These are phyloP conservation scores for Ceratocystis alfenasii DNA, from an alignment of 2,329 filamentous ascomycete genomes.

Conservation along the genomic window DNA sequence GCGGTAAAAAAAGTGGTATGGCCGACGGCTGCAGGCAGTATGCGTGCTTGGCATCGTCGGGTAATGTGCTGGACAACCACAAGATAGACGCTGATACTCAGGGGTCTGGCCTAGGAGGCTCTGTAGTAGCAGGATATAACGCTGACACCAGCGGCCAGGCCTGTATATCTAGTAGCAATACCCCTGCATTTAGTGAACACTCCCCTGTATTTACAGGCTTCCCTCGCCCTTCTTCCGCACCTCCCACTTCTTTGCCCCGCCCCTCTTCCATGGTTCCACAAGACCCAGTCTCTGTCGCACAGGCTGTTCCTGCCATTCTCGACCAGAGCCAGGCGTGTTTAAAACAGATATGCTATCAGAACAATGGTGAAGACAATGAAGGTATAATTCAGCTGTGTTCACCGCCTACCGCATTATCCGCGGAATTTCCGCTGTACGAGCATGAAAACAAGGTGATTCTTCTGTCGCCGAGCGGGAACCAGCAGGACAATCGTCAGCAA, in stretches of 20 bases:
- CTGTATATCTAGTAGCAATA: not conserved
- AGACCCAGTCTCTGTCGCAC: constrained; percentile 11
- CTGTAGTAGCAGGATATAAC: no score
- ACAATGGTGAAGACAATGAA: not conserved
- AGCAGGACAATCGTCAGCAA: not conserved
- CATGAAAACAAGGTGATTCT: not conserved
- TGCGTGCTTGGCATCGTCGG: not conserved
- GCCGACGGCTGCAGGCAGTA: constrained; percentile 1
- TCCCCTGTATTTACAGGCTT: not conserved
- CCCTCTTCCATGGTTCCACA: not conserved
- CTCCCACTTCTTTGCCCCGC: not conserved
- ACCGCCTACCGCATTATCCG: not conserved
- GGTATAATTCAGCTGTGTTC: not conserved
- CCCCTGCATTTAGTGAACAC: not conserved
- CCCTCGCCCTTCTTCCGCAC: not conserved
- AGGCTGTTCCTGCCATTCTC: constrained; percentile 8
- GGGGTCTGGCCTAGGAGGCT: no score
- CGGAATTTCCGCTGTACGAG: not conserved
- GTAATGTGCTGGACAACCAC: constrained; percentile 8
- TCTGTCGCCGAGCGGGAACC: not conserved
- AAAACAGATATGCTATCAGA: constrained; percentile 4
- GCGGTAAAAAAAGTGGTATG: constrained; percentile 3
- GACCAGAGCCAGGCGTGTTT: constrained; percentile 1
- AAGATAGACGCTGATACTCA: not conserved
- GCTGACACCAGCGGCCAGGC: not conserved